Evolutionary conservation across 2,329 filamentous ascomycete species (phyloP), one percentile per base, ranked within the genome.

Genomic region (Talaromyces sp.): DNA sequence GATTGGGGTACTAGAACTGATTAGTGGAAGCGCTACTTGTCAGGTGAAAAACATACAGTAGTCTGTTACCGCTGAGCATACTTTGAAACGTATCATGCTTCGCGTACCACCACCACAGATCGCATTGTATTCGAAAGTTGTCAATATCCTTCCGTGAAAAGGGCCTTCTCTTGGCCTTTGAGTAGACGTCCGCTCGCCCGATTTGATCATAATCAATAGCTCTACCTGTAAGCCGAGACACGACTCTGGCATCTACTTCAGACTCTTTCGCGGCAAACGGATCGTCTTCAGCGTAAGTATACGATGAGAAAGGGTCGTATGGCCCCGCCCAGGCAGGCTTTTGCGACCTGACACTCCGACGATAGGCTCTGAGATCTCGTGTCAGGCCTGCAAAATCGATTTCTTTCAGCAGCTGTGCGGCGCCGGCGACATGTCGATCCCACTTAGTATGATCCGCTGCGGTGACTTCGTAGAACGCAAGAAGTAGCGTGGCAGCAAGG

Each of bases 21-120:
- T 56, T 56, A 59, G 39, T 39, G 13, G 33, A 33, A 27, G 5
- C 6, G 39, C 14, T 8, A 13, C 16, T 10, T 27, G 22, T 22
- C 9, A 27, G 19, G 16, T n/a, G 24, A 5, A 45, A 27, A 39
- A 16, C 92, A 84, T 82, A 97, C 92, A 97, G 89, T 56, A 96
- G 82, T 67, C 85, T 85, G 48, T 94, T 93, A 9, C 92, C 94
- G 69, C 93, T 95, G 27, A 98, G 81, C 67, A 97, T 87, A 74
- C 91, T 93, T 75, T 97, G 94, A 70, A 94, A 96, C 9, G 91
- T 87, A 75, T 98, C 95, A 82, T 97, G 95, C 77, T 97, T 96
- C 71, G 87, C 89, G 75, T 93, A 97, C 91, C 93, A 97, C 93
- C 94, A 99, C 74, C 90, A 96, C 5, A 98, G 79, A 77, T 98